Evolutionary conservation across 306 rosid species (phyloP).

Genomic region (Inga oerstediana): DNA sequence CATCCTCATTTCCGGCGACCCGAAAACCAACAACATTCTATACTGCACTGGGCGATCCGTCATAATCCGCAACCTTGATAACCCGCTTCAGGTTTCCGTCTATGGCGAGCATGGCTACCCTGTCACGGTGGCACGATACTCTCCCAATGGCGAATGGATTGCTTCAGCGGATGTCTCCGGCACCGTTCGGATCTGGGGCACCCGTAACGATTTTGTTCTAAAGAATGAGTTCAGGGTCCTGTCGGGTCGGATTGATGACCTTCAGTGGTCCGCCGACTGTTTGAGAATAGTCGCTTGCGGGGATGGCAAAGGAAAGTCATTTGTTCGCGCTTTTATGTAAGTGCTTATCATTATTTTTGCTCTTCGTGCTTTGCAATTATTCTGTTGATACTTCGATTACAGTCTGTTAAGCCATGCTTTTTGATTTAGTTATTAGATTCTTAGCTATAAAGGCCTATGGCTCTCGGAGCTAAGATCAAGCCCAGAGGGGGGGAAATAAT

Average conservation of each 20-base stretch:
- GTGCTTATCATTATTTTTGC: neutral
- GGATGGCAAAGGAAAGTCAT: constrained; percentile 93
- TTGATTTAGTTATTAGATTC: neutral
- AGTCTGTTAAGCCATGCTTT: neutral
- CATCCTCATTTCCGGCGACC: constrained; percentile 86
- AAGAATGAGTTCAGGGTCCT: constrained; percentile 90
- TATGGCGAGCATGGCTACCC: constrained; percentile 91
- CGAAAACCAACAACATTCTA: constrained; percentile 72
- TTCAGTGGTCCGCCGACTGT: constrained; percentile 90
- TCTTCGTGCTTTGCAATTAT: neutral
- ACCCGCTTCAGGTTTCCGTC: constrained; percentile 76
- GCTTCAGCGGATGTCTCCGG: constrained; percentile 96
- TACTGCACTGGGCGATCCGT: constrained; percentile 94
- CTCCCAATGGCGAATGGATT: constrained; percentile 98
- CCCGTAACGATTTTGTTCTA: constrained; percentile 71
- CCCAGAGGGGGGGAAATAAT: too few species aligned
- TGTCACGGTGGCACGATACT: constrained; percentile 82
- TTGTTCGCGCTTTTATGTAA: constrained; percentile 95
- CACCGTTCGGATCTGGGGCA: constrained; percentile 84
- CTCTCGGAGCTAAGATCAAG: too few species aligned
- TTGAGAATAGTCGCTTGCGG: constrained; percentile 89
- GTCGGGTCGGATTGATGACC: constrained; percentile 89
- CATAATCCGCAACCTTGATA: constrained; percentile 72
- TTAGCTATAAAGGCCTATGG: neutral
- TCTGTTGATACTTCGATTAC: neutral